A percentile compares a stretch with the other conserved stretches of the same genome.
Evolutionary conservation across 169 alveolate species (phyloP).

Genomic region (Eimeria praecox): DNA sequence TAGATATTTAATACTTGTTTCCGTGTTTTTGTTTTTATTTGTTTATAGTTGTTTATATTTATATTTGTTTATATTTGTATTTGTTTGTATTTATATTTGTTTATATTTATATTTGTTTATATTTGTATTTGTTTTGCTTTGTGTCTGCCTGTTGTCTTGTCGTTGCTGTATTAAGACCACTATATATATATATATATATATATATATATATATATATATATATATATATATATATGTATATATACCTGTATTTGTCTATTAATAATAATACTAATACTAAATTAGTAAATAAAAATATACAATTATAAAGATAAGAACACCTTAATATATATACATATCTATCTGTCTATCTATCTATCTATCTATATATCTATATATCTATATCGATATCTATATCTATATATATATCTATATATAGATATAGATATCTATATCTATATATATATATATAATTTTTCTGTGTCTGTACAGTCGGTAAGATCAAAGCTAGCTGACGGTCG

Average conservation of each 20-base stretch:
- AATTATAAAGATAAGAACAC: no score
- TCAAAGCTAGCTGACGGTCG: constrained; percentile 77
- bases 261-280: no score
- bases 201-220: neutral
- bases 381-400: neutral
- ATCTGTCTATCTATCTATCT: neutral
- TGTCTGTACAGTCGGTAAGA: constrained; percentile 41
- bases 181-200: no score
- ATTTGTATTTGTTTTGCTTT: neutral
- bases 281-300: no score
- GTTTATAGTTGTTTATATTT: no score
- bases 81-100: neutral
- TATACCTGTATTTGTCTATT: no score
- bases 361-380: neutral
- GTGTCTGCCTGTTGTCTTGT: neutral
- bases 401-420: neutral
- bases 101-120: neutral
- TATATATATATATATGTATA: neutral
- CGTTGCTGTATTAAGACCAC: neutral
- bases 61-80: no score
- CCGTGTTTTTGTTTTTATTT: neutral
- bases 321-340: neutral
- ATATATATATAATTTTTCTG: neutral
- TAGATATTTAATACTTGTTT: neutral
- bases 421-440: neutral